A percentile compares a stretch with the other conserved stretches of the same genome.
Evolutionary conservation across 345 rosid species (phyloP).

Genomic region (Lumnitzera littorea): DNA sequence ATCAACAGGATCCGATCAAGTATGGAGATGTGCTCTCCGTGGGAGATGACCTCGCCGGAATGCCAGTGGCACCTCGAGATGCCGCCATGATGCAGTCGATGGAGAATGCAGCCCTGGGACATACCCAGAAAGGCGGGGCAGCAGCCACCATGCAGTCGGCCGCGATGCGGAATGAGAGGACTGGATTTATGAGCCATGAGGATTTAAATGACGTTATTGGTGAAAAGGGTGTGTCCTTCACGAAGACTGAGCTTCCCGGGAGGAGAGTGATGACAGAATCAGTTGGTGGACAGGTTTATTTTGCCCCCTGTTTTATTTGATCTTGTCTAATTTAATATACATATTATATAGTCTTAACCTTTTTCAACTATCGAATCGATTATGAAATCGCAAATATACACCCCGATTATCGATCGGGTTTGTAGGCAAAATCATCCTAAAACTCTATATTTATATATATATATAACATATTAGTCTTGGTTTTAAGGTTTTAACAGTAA

Average conservation of each 20-base stretch:
- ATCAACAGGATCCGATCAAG: conserved; percentile 19
- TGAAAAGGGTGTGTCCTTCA: conserved; percentile 11
- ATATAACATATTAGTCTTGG: no score
- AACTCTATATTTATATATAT: no score
- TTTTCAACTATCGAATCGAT: no score
- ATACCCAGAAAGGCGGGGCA: conserved; percentile 16
- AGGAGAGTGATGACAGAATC: conserved; percentile 14
- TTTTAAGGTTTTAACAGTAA: no score
- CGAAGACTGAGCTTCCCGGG: conserved; percentile 15
- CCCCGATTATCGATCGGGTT: no score
- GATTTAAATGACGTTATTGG: conserved; percentile 11
- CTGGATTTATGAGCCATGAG: conserved; percentile 14
- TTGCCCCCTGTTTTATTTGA: neutral
- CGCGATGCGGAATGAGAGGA: conserved; percentile 17
- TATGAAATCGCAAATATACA: no score
- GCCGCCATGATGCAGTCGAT: conserved; percentile 33
- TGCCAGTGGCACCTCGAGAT: conserved; percentile 23
- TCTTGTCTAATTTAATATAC: no score
- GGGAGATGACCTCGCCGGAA: conserved; percentile 17
- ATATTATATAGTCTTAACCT: no score
- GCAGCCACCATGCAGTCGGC: conserved; percentile 31
- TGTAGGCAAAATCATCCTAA: no score
- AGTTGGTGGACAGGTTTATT: conserved; percentile 29
- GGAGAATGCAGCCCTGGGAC: conserved; percentile 21
- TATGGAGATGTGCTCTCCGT: conserved; percentile 27